These are phyloP conservation scores for Nothophaeocryptopus gaeumannii DNA, from an alignment of 2,329 filamentous ascomycete species.

Conservation along the genomic window DNA sequence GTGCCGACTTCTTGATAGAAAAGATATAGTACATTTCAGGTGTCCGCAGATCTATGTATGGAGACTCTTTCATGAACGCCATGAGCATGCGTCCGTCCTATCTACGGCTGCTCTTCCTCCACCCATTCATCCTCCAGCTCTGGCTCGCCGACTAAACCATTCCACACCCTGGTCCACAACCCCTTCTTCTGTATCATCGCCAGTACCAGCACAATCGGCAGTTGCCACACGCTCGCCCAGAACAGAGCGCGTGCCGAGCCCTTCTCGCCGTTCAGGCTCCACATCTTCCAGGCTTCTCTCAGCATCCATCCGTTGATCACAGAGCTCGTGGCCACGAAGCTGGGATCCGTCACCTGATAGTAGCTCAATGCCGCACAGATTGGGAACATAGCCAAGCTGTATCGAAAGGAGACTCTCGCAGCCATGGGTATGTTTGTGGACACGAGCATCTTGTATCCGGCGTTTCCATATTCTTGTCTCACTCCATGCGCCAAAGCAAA, in stretches of 20 bases:
- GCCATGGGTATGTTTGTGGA: conserved; percentile 88
- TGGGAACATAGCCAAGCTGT: conserved; percentile 80
- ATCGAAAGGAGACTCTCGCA: conserved; percentile 80
- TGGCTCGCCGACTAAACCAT: conserved; percentile 58
- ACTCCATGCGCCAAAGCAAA: conserved; percentile 90
- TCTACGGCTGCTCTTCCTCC: conserved; percentile 38
- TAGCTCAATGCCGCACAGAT: conserved; percentile 79
- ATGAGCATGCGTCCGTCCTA: too few species aligned
- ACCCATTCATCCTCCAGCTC: conserved; percentile 56
- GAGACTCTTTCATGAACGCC: too few species aligned
- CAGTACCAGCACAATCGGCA: conserved; percentile 84
- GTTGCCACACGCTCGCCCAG: conserved; percentile 97
- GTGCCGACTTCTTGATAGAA: too few species aligned
- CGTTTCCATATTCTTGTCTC: conserved; percentile 77
- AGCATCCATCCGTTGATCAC: conserved; percentile 84
- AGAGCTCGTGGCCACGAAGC: conserved; percentile 75
- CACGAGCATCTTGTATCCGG: conserved; percentile 68
- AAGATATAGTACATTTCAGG: too few species aligned
- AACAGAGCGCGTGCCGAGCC: conserved; percentile 83
- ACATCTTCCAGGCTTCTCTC: conserved; percentile 77
- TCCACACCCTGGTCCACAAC: conserved; percentile 80
- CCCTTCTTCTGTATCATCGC: conserved; percentile 93
- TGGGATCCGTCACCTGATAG: conserved; percentile 77
- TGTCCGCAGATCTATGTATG: too few species aligned
- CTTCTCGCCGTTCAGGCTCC: conserved; percentile 70